Conservation (phyloP, 2,329 filamentous ascomycete genomes). For the Exophiala sp. region DNA sequence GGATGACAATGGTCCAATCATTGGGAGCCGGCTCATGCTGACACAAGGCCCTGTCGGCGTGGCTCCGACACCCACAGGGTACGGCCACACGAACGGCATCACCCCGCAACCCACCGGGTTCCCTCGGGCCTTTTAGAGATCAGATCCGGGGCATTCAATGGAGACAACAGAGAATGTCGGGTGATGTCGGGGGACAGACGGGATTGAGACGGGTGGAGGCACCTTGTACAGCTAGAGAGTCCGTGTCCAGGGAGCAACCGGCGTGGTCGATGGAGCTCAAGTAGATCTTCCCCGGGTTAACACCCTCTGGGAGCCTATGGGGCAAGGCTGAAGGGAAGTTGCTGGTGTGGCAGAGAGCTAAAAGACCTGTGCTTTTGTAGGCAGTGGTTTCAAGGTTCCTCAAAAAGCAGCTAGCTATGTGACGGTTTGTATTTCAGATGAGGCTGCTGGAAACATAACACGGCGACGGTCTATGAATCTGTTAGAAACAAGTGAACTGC, state of each 20-base stretch:
- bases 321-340: not conserved
- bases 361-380: not conserved
- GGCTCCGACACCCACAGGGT: slow-evolving; percentile 58
- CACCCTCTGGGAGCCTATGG: too few relatives aligned
- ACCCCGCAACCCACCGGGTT: slow-evolving; percentile 82
- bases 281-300: not conserved
- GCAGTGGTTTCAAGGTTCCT: too few relatives aligned
- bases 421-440: not conserved
- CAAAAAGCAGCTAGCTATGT: not conserved
- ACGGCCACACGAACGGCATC: slow-evolving; percentile 78
- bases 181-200: slow-evolving; percentile 12
- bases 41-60: slow-evolving; percentile 71
- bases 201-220: not conserved
- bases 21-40: slow-evolving; percentile 88
- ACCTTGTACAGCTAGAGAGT: not conserved
- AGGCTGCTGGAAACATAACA: not conserved
- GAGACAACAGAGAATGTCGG: slow-evolving; percentile 3
- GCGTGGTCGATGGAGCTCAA: not conserved
- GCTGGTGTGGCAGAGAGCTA: too few relatives aligned
- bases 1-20: slow-evolving; percentile 88
- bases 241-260: not conserved
- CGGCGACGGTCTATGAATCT: not conserved
- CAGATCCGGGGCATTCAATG: not conserved
- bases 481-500: not conserved
- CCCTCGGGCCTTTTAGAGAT: slow-evolving; percentile 45